Percentiles rank a stretch among this genome's conserved stretches.
Conservation (phyloP, 768 basidiomycete genomes). For the Cantharellus cinnabarinus region DNA sequence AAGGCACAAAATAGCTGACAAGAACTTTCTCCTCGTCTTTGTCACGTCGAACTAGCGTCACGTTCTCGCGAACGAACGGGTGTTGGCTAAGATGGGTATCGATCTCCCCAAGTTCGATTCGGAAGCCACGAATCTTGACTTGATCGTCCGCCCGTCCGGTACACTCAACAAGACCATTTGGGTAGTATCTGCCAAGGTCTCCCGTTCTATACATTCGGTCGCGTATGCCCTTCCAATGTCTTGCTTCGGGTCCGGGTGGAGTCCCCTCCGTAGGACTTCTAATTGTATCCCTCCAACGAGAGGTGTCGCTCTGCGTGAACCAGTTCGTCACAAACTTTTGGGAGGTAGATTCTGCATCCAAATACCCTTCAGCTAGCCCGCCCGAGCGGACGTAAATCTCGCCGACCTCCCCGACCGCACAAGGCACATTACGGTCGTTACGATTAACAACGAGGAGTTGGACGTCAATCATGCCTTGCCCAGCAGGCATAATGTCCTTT, state of each 20-base stretch:
- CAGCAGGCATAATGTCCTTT: conserved; percentile 97
- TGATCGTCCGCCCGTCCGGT: conserved; percentile 96
- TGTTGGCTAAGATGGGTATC: conserved; percentile 91
- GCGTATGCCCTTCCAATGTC: conserved; percentile 83
- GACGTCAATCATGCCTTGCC: conserved; percentile 92
- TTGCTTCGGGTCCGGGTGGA: conserved; percentile 48
- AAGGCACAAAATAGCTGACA: conserved; percentile 89
- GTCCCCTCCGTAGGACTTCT: conserved; percentile 29
- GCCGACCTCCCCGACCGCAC: conserved; percentile 89
- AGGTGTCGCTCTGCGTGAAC: conserved; percentile 37
- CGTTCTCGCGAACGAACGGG: conserved; percentile 88
- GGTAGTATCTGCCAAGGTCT: conserved; percentile 84
- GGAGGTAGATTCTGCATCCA: conserved; percentile 57
- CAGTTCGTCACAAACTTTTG: conserved; percentile 93
- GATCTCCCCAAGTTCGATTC: conserved; percentile 95
- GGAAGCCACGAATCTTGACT: conserved; percentile 97
- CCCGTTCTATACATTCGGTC: conserved; percentile 97
- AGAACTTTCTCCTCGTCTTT: conserved; percentile 99
- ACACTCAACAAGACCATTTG: conserved; percentile 87
- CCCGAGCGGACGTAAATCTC: conserved; percentile 97
- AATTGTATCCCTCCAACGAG: conserved; percentile 50
- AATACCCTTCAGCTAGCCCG: conserved; percentile 87
- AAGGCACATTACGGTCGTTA: conserved; percentile 60
- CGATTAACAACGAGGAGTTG: conserved; percentile 94
- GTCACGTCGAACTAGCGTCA: conserved; percentile 87